These are phyloP conservation scores for Tricholoma matsutake DNA, from an alignment of 768 basidiomycete genomes.

Conservation along the genomic window DNA sequence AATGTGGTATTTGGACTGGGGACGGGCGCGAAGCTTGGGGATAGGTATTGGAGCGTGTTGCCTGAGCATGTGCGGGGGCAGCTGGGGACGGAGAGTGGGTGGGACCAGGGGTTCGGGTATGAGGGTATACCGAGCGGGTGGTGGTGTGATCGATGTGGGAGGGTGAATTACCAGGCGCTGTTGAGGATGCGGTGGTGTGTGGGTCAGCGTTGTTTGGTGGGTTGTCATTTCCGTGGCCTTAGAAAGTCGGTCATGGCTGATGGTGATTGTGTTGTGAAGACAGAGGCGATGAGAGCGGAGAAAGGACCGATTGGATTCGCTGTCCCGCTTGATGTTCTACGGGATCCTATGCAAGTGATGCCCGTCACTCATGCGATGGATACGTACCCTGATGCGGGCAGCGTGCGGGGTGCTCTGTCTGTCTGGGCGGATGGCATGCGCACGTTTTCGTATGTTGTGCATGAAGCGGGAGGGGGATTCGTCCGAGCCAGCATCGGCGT, in stretches of 20 bases:
- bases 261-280: background rate
- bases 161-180: conserved; percentile 42
- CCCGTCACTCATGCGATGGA: conserved; percentile 31
- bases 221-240: conserved; percentile 3
- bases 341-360: conserved; percentile 33
- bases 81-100: conserved; percentile 21
- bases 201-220: conserved; percentile 38
- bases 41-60: background rate
- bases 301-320: conserved; percentile 13
- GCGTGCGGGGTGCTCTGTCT: conserved; percentile 10
- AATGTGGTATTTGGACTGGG: conserved; percentile 11
- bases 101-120: conserved; percentile 8
- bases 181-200: conserved; percentile 47
- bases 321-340: conserved; percentile 25
- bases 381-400: conserved; percentile 18
- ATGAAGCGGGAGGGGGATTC: background rate
- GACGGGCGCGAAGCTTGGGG: background rate
- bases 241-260: background rate
- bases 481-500: background rate
- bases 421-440: conserved; percentile 32
- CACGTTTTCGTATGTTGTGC: conserved; percentile 30
- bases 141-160: conserved; percentile 46
- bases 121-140: conserved; percentile 44
- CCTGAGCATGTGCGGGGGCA: conserved; percentile 6
- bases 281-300: background rate